Base-by-base conservation (phyloP, 2,329 filamentous ascomycete genomes). In the Arthroderma sp. region DNA sequence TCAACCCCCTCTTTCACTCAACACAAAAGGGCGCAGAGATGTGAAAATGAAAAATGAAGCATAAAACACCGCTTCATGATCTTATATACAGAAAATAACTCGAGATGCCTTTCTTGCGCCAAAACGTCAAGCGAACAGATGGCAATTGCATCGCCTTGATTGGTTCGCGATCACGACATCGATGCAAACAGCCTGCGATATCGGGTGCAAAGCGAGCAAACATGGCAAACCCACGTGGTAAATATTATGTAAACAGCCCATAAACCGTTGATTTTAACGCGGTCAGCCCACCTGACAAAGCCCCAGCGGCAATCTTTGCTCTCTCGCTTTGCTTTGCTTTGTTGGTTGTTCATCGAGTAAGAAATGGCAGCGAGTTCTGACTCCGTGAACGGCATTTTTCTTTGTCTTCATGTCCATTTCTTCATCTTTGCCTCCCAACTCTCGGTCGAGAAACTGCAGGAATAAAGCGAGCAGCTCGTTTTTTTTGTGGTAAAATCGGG, bases 131-230 rank as follows among this genome's bases (percentile, higher is more conserved):
- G 27, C 8, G 29, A 42, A 41, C 29, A 59, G 53, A 57, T 50
- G 45, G 15, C 15, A 22, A 22, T 22, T 22, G 15, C 15, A 33
- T 36, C 27, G 15, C 40, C 47, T 42, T 63, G 49, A 67, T 67
- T 67, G 64, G 64, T 45, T 45, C 46, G 37, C 52, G 64, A 67
- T 66, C 64, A 66, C 64, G 64, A 66, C 64, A 67, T 67, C 63
- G 61, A 41, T 44, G 42, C 39, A 50, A 47, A 47, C 42, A 45
- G 36, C 22, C 39, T 36, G 42, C 45, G 22, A 34, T 40, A 36
- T 36, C 40, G 22, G 15, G 31, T 45, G 42, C 44, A 51, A 49
- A 47, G 43, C 38, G 29, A 15, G 41, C 48, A 50, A 50, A 50
- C 42, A 27, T 10, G n/a, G 15, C 47, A 47, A 47, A 47, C 41